A percentile compares a stretch with the other conserved stretches of the same genome.
Conservation (phyloP, 257 asterid genomes). For the Perilla frutescens region DNA sequence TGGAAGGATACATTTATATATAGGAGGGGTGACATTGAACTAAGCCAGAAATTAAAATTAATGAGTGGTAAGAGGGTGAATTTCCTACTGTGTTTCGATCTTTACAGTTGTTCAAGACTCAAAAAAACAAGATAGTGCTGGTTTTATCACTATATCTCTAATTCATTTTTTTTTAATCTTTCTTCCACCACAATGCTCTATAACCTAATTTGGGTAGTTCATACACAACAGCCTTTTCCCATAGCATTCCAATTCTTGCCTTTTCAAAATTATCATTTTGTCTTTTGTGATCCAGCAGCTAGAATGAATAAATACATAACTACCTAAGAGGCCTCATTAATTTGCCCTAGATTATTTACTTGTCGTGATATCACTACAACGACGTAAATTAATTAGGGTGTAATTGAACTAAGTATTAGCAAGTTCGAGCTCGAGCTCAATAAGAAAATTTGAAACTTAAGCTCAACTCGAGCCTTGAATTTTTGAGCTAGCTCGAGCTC, state of each 20-base stretch:
- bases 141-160: constrained; percentile 15
- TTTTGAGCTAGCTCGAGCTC: too few relatives aligned
- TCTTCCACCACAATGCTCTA: constrained; percentile 34
- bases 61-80: constrained; percentile 25
- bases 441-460: too few relatives aligned
- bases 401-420: too few relatives aligned
- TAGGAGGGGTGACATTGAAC: neutral
- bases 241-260: neutral
- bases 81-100: constrained; percentile 24
- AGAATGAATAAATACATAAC: too few relatives aligned
- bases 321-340: too few relatives aligned
- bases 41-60: neutral
- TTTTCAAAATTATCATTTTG: neutral
- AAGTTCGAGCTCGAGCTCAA: too few relatives aligned
- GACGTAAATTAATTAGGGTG: too few relatives aligned
- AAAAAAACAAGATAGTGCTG: constrained; percentile 10
- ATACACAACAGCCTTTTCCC: neutral
- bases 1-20: constrained; percentile 36
- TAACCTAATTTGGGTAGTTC: constrained; percentile 42
- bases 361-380: too few relatives aligned
- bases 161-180: neutral
- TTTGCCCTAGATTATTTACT: too few relatives aligned
- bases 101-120: constrained; percentile 50
- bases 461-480: too few relatives aligned
- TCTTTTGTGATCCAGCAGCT: neutral